phyloP scores from a whole-genome alignment of 768 basidiomycete genomes.

The Auricularia sp. region DNA sequence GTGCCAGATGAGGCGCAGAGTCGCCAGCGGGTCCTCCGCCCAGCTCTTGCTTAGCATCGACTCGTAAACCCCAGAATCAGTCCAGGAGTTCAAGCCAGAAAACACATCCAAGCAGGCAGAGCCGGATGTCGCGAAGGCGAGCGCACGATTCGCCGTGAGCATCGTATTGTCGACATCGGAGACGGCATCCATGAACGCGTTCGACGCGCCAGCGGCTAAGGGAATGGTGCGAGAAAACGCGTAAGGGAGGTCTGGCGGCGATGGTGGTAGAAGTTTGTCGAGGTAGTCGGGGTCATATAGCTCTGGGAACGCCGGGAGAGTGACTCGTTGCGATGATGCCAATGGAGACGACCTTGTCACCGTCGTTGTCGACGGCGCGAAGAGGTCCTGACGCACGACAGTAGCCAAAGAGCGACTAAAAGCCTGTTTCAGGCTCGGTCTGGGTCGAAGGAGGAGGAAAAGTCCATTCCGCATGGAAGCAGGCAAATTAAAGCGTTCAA shows the following conservation, averaged over 20 bases:
- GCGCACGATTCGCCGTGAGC: constrained; percentile 40
- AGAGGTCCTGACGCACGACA: too few relatives aligned
- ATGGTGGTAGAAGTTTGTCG: constrained; percentile 40
- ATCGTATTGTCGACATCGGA: constrained; percentile 31
- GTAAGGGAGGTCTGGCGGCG: neutral
- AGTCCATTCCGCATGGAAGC: too few relatives aligned
- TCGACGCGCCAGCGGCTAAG: constrained; percentile 11
- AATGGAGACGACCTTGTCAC: neutral
- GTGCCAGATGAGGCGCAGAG: constrained; percentile 59
- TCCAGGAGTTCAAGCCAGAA: constrained; percentile 25
- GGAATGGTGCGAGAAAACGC: neutral
- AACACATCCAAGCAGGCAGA: constrained; percentile 50
- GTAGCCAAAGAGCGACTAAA: too few relatives aligned
- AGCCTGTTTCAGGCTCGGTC: too few relatives aligned
- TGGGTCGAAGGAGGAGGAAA: too few relatives aligned
- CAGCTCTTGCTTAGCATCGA: constrained; percentile 39
- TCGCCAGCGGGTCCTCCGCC: constrained; percentile 46
- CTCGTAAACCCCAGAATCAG: constrained; percentile 18
- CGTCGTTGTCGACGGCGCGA: neutral
- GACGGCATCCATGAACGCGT: constrained; percentile 50
- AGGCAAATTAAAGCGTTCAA: too few relatives aligned
- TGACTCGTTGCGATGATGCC: constrained; percentile 20
- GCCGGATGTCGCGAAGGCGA: constrained; percentile 40
- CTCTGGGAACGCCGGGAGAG: constrained; percentile 48
- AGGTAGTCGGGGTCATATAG: constrained; percentile 47